phyloP scores from a whole-genome alignment of 164 flowering plant genomes.

The Taxillus chinensis region DNA sequence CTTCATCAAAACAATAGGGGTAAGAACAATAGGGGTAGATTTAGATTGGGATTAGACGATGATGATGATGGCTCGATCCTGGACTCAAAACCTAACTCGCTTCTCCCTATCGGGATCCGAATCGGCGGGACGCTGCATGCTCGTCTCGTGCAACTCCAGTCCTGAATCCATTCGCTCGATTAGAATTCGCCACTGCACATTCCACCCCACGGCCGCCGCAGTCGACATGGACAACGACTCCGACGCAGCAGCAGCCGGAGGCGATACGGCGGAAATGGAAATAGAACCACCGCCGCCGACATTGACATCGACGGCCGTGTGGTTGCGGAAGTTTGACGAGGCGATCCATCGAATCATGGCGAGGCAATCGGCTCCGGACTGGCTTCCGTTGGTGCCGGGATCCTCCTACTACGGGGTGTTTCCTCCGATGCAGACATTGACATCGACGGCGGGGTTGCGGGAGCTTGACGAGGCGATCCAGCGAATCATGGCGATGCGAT shows the following conservation, averaged over 20 bases:
- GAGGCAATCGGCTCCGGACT: constrained; percentile 56
- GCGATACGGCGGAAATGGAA: no score
- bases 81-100: constrained; percentile 24
- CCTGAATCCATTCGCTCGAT: neutral
- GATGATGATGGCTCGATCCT: neutral
- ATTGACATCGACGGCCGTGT: no score
- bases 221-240: neutral
- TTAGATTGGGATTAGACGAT: no score
- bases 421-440: no score
- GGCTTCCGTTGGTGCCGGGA: constrained; percentile 61
- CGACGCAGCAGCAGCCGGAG: no score
- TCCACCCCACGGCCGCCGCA: constrained; percentile 6
- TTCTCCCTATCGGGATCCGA: constrained; percentile 5
- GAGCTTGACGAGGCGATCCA: constrained; percentile 63
- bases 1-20: no score
- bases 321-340: constrained; percentile 46
- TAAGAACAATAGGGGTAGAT: no score
- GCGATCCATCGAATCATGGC: constrained; percentile 47
- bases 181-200: constrained; percentile 1
- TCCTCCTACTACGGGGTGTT: constrained; percentile 71
- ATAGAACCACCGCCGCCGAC: no score
- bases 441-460: no score
- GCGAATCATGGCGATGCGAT: constrained; percentile 34
- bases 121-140: no score
- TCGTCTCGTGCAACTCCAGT: neutral